Evolutionary conservation across 306 rosid species (phyloP), one percentile per base, ranked within the genome.

Genomic region (Vigna unguiculata): DNA sequence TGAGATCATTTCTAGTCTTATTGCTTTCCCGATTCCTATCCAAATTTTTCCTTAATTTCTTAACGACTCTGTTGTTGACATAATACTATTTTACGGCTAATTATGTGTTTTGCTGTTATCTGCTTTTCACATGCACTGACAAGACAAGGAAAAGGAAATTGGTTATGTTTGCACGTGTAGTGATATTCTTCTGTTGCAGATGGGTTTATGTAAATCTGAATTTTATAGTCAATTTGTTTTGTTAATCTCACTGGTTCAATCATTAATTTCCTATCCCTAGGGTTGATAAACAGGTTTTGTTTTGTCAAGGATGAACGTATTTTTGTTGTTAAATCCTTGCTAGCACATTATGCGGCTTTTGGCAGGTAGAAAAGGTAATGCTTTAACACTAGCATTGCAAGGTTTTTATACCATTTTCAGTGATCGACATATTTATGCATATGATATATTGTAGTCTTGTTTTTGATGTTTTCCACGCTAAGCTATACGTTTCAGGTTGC

Each of bases 221-320:
- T 15, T 60, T 34, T n/a, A 61, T 32, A 32, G 15, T 6, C 30
- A 58, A n/a, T 14, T 25, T 58, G 62, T 61, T 61, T 12, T 16
- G 22, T 32, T 32, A 60, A 60, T 5, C 6, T 60, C 67, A n/a
- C 15, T 34, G 46, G 13, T 15, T 34, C 46, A 34, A 16, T 32
- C 25, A 61, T 19, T 60, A 25, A n/a, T 32, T 61, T 61, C 15
- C 25, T 16, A 2, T 15, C 3, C 46, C 15, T 14, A 16, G 24
- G 24, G 68, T 61, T 34, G 15, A 16, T 60, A 13, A 61, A 30
- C 67, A 61, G 24, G n/a, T 61, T 61, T 61, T 32, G 15, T 61
- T 34, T 61, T 16, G 15, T 61, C 24, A 28, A 15, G 45, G 45
- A 60, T 60, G 67, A 60, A 32, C 45, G 7, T 60, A 60, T 32